Base-by-base conservation (phyloP, 805 yeast species). In the Myxozyma kluyveri region DNA sequence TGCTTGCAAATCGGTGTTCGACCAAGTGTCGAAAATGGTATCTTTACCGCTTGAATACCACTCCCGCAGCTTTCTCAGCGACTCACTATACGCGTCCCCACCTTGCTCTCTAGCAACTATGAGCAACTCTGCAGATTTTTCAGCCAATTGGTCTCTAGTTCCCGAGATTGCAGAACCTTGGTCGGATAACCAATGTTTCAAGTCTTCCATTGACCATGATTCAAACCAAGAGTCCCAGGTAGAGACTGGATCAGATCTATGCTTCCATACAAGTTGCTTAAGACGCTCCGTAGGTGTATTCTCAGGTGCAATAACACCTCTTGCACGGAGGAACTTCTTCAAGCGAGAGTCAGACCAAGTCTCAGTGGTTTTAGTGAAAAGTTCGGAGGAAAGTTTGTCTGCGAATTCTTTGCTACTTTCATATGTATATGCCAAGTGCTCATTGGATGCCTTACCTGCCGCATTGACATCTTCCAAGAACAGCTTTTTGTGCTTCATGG, bases 11-110 rank as follows among this genome's bases (percentile, higher is more conserved):
- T 82, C 85, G 3, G 75, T 69, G 23, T 76, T 71, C 2, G 79
- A 66, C 84, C 84, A 80, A 17, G 72, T 66, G 52, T 78, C 71
- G 63, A 80, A 75, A 19, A 76, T 67, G 35, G 72, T 72, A 33
- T 73, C 75, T 57, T 72, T 74, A 52, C 75, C 60, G 26, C 56
- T 50, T 46, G 70, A 70, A 2, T 74, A 56, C 4, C 68, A 60
- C 46, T 67, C 66, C 40, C 67, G 62, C 9, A 72, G 64, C 40
- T 73, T 55, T 47, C 74, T 68, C 45, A 79, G 61, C 1, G 74
- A 67, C 41, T 27, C 33, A n/a, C 73, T 71, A 46, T 78, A 61
- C n/a, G 39, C 46, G 18, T 66, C 65, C 10, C 65, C 65, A 49
- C 72, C 74, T 48, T 75, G 69, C 29, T 74, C 69, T 2, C 78